Base-by-base conservation (phyloP, 495 filamentous ascomycete genomes). In the Hamigera avellanea region DNA sequence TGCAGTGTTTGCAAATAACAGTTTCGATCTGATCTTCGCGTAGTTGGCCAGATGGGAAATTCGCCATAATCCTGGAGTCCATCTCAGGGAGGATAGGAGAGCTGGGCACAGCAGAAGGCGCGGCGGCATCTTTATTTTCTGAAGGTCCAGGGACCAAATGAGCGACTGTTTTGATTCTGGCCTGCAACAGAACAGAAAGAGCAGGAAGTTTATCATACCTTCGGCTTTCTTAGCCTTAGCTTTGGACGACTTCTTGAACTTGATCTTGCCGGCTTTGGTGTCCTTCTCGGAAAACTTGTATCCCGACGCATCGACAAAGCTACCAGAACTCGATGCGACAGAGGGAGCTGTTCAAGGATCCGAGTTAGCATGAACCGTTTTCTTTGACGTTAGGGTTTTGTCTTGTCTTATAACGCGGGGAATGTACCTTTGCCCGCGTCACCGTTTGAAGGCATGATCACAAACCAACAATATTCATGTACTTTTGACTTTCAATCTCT, bases 1-100 rank as follows among this genome's bases (percentile, higher is more conserved):
- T 87, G 66, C 85, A 93, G 35, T 81, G 75, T 49, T 83, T 87
- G 66, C 85, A 93, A 19, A 81, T 68, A n/a, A 78, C 67, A 6
- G 76, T 64, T 23, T 85, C 78, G 5, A 76, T 68, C 12, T 60
- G 42, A 42, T 84, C 80, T 33, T 85, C 56, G 30, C 80, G 73
- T 0, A 86, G 85, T 26, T 78, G 73, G 31, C 81, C 78, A 26
- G 74, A 84, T 8, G 78, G 61, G 54, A 94, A 91, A 1, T 76
- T 78, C 12, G 78, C 69, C 38, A 78, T 71, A 12, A 76, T 69
- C 38, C 67, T 72, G 28, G 80, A 72, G 44, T 87, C 78, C 27
- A 89, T 67, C 27, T 76, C 77, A 41, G 86, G 93, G 12, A 93
- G 70, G 9, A 84, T 56, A 2, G 71, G 67, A 0, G 73, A 70